Percentiles rank a stretch among this genome's conserved stretches.
Conservation (phyloP, 352 stramenopile species). For the Phytophthora gonapodyides region DNA sequence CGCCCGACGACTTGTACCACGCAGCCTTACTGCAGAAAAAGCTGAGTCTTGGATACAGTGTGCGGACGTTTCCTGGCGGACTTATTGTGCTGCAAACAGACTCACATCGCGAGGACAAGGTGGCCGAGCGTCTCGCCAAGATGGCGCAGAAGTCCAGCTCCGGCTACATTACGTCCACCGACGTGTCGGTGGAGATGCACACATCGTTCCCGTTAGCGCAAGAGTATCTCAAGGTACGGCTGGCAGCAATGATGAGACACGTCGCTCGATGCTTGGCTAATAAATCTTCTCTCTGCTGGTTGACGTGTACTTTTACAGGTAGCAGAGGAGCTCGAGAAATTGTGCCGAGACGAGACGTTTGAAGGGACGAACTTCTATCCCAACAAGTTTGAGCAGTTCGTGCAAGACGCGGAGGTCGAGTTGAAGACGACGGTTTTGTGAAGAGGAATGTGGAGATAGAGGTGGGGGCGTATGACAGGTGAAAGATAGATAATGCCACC, state of each 20-base stretch:
- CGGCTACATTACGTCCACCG: conserved; percentile 87
- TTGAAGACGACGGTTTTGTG: conserved; percentile 20
- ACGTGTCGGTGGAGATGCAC: conserved; percentile 92
- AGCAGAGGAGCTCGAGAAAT: conserved; percentile 91
- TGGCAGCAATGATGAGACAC: not conserved
- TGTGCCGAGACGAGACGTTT: conserved; percentile 97
- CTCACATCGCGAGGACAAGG: conserved; percentile 86
- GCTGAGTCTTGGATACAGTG: conserved; percentile 90
- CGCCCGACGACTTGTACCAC: conserved; percentile 96
- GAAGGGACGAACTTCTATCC: conserved; percentile 96
- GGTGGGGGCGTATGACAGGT: conserved; percentile 9
- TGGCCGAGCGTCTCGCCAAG: conserved; percentile 68
- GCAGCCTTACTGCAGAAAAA: conserved; percentile 85
- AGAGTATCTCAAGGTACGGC: conserved; percentile 93
- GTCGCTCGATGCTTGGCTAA: conserved; percentile 1
- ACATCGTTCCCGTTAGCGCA: conserved; percentile 95
- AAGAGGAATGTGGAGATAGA: conserved; percentile 8
- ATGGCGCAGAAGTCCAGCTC: conserved; percentile 77
- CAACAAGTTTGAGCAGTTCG: conserved; percentile 88
- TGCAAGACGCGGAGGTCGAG: conserved; percentile 23
- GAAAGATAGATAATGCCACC: conserved; percentile 24
- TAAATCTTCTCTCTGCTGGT: conserved; percentile 2
- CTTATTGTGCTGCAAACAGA: conserved; percentile 94
- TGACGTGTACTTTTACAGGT: conserved; percentile 45
- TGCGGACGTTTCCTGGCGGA: conserved; percentile 93